Percentiles rank a stretch among this genome's conserved stretches.
These are phyloP conservation scores for Cyberlindnera xishuangbannaensis DNA, from an alignment of 805 yeast genomes.

Conservation along the genomic window DNA sequence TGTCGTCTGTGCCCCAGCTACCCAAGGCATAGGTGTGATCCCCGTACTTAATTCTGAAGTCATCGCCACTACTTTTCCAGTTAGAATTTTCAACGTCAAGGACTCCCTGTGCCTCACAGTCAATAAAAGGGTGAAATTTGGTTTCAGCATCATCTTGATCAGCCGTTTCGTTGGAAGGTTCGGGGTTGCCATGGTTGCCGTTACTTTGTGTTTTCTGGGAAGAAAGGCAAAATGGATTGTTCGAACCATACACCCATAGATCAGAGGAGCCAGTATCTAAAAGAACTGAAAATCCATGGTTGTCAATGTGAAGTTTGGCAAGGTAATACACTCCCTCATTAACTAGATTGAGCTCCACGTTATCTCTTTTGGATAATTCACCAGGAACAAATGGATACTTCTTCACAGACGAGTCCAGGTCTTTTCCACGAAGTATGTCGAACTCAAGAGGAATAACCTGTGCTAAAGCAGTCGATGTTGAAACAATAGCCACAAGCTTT, in stretches of 20 bases:
- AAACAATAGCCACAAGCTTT: neutral
- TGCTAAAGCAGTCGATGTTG: neutral
- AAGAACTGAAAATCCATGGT: slow-evolving; percentile 24
- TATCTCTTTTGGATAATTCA: slow-evolving; percentile 1
- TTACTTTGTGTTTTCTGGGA: neutral
- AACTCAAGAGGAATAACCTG: slow-evolving; percentile 3
- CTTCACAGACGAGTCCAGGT: slow-evolving; percentile 2
- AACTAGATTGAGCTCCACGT: slow-evolving; percentile 1
- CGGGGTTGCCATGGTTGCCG: neutral
- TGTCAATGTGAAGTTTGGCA: slow-evolving; percentile 8
- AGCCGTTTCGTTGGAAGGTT: neutral
- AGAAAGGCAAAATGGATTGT: slow-evolving; percentile 26
- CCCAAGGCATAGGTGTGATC: slow-evolving; percentile 48
- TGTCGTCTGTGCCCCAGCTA: slow-evolving; percentile 57
- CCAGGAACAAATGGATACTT: neutral
- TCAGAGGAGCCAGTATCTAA: slow-evolving; percentile 32
- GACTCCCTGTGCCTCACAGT: slow-evolving; percentile 11
- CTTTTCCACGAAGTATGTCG: slow-evolving; percentile 4
- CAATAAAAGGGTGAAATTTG: slow-evolving; percentile 2
- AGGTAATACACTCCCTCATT: slow-evolving; percentile 10
- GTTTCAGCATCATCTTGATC: neutral
- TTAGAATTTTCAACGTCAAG: slow-evolving; percentile 23
- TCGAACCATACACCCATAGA: slow-evolving; percentile 27
- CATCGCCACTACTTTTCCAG: slow-evolving; percentile 23
- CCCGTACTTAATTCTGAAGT: slow-evolving; percentile 38